Evolutionary conservation across 225 moss, liverwort and hornwort genomes (phyloP), one percentile per base, ranked within the genome.

Genomic region (Lunularia cruciata): DNA sequence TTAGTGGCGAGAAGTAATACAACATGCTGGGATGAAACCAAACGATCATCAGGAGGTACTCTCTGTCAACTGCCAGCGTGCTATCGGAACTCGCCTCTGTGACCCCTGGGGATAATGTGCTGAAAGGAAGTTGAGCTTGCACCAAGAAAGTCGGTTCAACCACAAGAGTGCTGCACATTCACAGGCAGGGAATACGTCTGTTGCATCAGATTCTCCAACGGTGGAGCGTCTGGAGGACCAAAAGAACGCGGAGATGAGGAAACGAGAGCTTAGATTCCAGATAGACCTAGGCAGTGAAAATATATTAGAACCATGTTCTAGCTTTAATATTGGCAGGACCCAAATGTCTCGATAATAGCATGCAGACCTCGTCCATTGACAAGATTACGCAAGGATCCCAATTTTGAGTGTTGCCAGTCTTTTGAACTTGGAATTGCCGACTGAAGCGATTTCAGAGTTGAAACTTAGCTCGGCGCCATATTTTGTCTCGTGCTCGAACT

Each of bases 221-320:
- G 48, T 27, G 40, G 40, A 64, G 22, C 8, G 11, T 18, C 14
- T 38, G 2, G 45, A 74, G 60, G 73, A 81, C 28, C 33, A 54
- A 28, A 73, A 27, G 31, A 74, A 67, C 28, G 33, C 23, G n/a
- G 82, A 78, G 5, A 7, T 53, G 18, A 56, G 77, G 47, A 82
- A 82, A 62, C 63, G 82, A 25, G 78, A 82, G 37, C 33, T 82
- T 16, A 77, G 75, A 40, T 82, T 82, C 34, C 67, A 67, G 54
- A 22, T 54, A 5, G 73, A 64, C 43, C n/a, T 67, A 5, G 57
- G 5, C 9, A 51, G 4, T 36, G 34, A 13, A 52, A 34, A 67
- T 51, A 12, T 34, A 25, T 35, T 51, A 19, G 49, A 19, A n/a
- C 32, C 31, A 5, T 25, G 0, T 51, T 23, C 5, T 23, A 11